Base-by-base conservation (phyloP, 179 eudicot genomes). In the Amaranthus tricolor region DNA sequence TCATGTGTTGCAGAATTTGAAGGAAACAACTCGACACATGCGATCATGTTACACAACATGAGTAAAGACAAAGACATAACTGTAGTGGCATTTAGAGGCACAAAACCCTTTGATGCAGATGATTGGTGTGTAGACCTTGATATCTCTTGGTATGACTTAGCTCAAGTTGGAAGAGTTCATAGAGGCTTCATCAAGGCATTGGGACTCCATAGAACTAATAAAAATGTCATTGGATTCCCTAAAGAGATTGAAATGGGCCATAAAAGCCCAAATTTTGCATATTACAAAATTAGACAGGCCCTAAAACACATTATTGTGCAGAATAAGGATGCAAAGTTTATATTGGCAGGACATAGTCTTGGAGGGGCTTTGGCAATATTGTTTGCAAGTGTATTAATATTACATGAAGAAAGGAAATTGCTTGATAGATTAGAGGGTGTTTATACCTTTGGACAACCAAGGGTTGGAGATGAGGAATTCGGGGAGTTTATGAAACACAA, bases 401-500 rank as follows among this genome's bases (percentile, higher is more conserved):
- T 85, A 7, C 87, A 86, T 51, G 86, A 74, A 9, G 86, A 86
- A 78, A 76, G 70, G 47, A 78, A 81, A 62, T 72, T 86, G 81
- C 81, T 86, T 50, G 78, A 81, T 14, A 77, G 80, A 48, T 59
- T 88, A 17, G 79, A 84, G 49, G 89, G 89, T 6, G 89, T 85
- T 5, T 88, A 88, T 73, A 85, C 91, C 12, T 88, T 78, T 76
- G 91, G 89, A 73, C 91, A 86, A 73, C 89, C 91, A 15, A 83
- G 91, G 44, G 89, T 86, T n/a, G 89, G 91, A 56, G 86, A 88
- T 75, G 65, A 54, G 16, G 15, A 80, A 2, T 82, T 85, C 75
- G 91, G 91, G 21, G 79, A 84, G 16, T 88, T 73, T 63, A 84
- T 86, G 91, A 74, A 71, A 75, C 76, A 70, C 47, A 84, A 80